Evolutionary conservation across 108 stramenopile genomes (phyloP).

Genomic region (Tribonema minus): DNA sequence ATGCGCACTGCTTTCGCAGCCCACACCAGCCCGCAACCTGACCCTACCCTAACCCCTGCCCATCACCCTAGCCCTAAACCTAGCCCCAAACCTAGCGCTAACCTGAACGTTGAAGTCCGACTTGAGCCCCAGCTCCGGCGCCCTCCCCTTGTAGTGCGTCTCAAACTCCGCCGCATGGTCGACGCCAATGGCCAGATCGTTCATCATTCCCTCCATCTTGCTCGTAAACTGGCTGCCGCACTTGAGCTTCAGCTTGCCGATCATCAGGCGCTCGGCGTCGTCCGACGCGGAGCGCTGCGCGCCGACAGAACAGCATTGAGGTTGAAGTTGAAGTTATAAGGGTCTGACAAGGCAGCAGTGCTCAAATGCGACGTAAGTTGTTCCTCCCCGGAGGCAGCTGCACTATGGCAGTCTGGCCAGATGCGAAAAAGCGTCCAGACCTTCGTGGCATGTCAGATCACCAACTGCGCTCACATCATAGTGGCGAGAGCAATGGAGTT

Average conservation of each 20-base stretch:
- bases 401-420: background rate
- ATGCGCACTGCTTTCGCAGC: no score
- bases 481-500: background rate
- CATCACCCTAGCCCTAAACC: no score
- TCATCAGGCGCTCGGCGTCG: slow-evolving; percentile 96
- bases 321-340: background rate
- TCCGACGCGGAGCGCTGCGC: slow-evolving; percentile 81
- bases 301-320: no score
- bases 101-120: slow-evolving; percentile 50
- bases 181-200: slow-evolving; percentile 87
- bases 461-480: background rate
- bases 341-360: no score
- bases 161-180: slow-evolving; percentile 88
- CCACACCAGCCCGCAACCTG: no score
- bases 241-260: slow-evolving; percentile 94
- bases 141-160: slow-evolving; percentile 52
- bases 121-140: slow-evolving; percentile 11
- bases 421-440: background rate
- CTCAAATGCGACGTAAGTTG: no score
- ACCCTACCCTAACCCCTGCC: no score
- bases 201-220: slow-evolving; percentile 97
- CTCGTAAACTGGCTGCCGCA: slow-evolving; percentile 99
- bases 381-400: no score
- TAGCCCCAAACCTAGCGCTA: no score
- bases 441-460: no score